phyloP scores from a whole-genome alignment of 2,329 filamentous ascomycete genomes.

The Fonsecaea pedrosoi region DNA sequence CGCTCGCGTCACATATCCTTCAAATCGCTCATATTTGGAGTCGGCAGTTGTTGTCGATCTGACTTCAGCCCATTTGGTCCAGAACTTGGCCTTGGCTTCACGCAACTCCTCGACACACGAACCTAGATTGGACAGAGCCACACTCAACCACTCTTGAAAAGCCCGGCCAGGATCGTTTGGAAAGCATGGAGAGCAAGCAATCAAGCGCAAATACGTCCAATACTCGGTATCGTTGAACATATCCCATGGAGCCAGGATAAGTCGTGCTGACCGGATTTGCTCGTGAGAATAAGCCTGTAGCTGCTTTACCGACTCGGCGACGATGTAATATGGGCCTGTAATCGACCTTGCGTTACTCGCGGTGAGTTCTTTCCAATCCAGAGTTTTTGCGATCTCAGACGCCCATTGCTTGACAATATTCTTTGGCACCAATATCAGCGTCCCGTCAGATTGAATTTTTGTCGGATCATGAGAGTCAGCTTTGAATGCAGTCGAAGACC shows the following conservation, averaged over 20 bases:
- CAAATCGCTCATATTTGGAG: slow-evolving; percentile 23
- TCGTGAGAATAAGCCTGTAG: slow-evolving; percentile 53
- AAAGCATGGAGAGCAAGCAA: slow-evolving; percentile 56
- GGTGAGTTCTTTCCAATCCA: slow-evolving; percentile 9
- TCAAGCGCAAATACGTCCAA: slow-evolving; percentile 56
- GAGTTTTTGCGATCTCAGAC: slow-evolving; percentile 58
- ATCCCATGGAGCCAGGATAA: slow-evolving; percentile 62
- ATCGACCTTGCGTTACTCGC: neutral
- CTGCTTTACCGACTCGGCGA: slow-evolving; percentile 50
- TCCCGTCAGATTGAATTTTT: slow-evolving; percentile 55
- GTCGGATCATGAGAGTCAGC: neutral
- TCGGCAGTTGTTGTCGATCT: neutral
- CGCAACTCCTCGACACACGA: slow-evolving; percentile 6
- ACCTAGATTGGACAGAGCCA: slow-evolving; percentile 50
- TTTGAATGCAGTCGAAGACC: slow-evolving; percentile 3
- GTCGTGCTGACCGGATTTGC: slow-evolving; percentile 57
- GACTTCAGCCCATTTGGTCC: slow-evolving; percentile 28
- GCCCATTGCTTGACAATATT: slow-evolving; percentile 66
- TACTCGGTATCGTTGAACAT: slow-evolving; percentile 59
- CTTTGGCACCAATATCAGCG: slow-evolving; percentile 64
- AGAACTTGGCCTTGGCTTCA: slow-evolving; percentile 17
- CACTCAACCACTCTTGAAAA: slow-evolving; percentile 62
- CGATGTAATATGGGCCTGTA: slow-evolving; percentile 49
- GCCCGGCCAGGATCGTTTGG: slow-evolving; percentile 53
- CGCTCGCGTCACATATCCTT: slow-evolving; percentile 13